phyloP scores from a whole-genome alignment of 257 asterid species.

The Nemophila menziesii region DNA sequence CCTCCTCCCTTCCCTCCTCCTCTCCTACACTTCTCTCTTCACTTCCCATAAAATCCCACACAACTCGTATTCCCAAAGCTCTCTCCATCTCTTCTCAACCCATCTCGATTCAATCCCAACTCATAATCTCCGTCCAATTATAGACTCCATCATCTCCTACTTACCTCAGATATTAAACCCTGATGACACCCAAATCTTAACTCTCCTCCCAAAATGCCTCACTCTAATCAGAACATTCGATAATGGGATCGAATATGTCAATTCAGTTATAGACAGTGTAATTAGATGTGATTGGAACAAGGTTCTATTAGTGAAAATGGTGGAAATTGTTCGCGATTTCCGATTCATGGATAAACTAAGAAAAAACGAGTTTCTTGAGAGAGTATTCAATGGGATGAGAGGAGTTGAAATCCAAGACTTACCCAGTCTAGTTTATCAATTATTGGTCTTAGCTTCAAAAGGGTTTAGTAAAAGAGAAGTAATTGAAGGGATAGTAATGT shows the following conservation, averaged over 20 bases:
- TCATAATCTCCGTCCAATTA: conserved; percentile 20
- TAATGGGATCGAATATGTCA: conserved; percentile 30
- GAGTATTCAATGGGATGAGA: conserved; percentile 45
- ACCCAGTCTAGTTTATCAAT: conserved; percentile 73
- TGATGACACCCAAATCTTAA: conserved; percentile 51
- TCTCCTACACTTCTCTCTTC: conserved; percentile 44
- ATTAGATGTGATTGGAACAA: conserved; percentile 47
- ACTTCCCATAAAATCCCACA: conserved; percentile 47
- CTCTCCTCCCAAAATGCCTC: conserved; percentile 53
- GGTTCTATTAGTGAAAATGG: conserved; percentile 58
- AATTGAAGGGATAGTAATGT: conserved; percentile 61
- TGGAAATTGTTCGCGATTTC: conserved; percentile 51
- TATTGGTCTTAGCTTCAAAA: conserved; percentile 62
- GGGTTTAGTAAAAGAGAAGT: conserved; percentile 76
- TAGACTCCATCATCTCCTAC: conserved; percentile 32
- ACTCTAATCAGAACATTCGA: conserved; percentile 40
- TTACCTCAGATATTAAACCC: conserved; percentile 31
- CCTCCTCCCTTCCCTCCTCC: conserved; percentile 41
- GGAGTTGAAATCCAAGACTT: conserved; percentile 64
- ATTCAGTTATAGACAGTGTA: conserved; percentile 37
- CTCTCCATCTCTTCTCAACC: conserved; percentile 44
- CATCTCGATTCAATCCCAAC: conserved; percentile 38
- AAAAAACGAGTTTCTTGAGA: conserved; percentile 47
- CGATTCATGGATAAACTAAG: conserved; percentile 38
- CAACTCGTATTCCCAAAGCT: conserved; percentile 36